Percentiles rank a stretch among this genome's conserved stretches.
phyloP scores from a whole-genome alignment of 305 asterid genomes.

The Fraxinus angustifolia region DNA sequence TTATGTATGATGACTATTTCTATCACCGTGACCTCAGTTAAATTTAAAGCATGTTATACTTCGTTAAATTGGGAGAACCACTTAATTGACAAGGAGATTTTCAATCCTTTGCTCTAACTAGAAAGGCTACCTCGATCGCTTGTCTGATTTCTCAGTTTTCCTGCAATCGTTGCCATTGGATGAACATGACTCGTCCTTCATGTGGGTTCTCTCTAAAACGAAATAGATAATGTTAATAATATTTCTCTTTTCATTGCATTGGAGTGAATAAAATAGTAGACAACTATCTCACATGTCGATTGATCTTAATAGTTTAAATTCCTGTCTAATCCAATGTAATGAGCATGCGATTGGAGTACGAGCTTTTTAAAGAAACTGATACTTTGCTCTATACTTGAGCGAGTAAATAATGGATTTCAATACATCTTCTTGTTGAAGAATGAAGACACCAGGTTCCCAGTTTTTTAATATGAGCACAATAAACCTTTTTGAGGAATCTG shows the following conservation, averaged over 20 bases:
- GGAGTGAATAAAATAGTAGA: background rate
- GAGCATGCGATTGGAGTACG: background rate
- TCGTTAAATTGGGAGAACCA: background rate
- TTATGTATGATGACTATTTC: background rate
- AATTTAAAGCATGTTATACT: background rate
- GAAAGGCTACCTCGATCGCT: background rate
- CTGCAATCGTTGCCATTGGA: background rate
- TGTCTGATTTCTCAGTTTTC: background rate
- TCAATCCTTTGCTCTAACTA: background rate
- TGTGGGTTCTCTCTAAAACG: background rate
- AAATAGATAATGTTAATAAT: background rate
- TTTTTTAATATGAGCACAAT: background rate
- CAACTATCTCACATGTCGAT: background rate
- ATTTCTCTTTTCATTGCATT: background rate
- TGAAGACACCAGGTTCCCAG: background rate
- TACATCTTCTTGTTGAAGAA: background rate
- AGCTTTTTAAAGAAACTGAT: background rate
- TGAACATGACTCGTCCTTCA: background rate
- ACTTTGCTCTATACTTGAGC: background rate
- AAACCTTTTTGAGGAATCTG: slow-evolving; percentile 25
- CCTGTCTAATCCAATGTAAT: background rate
- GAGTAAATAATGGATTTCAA: background rate
- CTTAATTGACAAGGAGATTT: background rate
- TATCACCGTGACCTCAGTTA: background rate
- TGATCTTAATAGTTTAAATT: background rate